Evolutionary conservation across 2,329 filamentous ascomycete genomes (phyloP).

Genomic region (Xylariales sp.): DNA sequence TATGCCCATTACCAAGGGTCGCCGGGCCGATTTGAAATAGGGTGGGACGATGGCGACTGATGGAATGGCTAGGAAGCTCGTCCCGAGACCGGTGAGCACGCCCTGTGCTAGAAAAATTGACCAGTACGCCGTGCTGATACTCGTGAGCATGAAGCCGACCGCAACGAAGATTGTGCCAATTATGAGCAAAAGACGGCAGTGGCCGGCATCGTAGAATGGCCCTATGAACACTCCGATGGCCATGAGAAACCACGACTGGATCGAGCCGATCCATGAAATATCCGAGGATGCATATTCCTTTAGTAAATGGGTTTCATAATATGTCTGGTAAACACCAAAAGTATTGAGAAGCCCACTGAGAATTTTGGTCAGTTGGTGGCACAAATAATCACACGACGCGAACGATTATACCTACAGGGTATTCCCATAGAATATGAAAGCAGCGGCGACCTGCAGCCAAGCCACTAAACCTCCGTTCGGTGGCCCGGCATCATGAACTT

Average conservation of each 20-base stretch:
- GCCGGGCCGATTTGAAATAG: slow-evolving; percentile 33
- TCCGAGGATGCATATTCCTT: slow-evolving; percentile 39
- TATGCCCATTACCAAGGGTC: slow-evolving; percentile 31
- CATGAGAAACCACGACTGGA: slow-evolving; percentile 49
- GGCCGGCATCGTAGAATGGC: slow-evolving; percentile 49
- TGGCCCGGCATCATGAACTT: slow-evolving; percentile 27
- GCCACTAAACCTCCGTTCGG: slow-evolving; percentile 43
- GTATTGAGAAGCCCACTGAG: slow-evolving; percentile 44
- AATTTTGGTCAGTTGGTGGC: slow-evolving; percentile 3
- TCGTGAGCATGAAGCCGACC: slow-evolving; percentile 35
- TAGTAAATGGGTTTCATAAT: slow-evolving; percentile 43
- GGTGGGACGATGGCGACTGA: slow-evolving; percentile 34
- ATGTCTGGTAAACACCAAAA: slow-evolving; percentile 49
- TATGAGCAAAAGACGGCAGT: slow-evolving; percentile 44
- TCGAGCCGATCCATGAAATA: slow-evolving; percentile 49
- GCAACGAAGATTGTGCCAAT: slow-evolving; percentile 41
- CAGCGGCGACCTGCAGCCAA: slow-evolving; percentile 45
- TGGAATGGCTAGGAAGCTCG: slow-evolving; percentile 33
- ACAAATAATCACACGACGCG: not conserved
- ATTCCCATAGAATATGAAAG: slow-evolving; percentile 33
- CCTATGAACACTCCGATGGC: slow-evolving; percentile 48
- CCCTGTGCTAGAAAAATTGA: slow-evolving; percentile 36
- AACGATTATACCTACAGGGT: slow-evolving; percentile 27
- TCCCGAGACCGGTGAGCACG: slow-evolving; percentile 33
- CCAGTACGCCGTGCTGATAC: slow-evolving; percentile 31